These are phyloP conservation scores for Cladosporium sphaerospermum DNA, from an alignment of 2,329 filamentous ascomycete genomes.

Conservation along the genomic window DNA sequence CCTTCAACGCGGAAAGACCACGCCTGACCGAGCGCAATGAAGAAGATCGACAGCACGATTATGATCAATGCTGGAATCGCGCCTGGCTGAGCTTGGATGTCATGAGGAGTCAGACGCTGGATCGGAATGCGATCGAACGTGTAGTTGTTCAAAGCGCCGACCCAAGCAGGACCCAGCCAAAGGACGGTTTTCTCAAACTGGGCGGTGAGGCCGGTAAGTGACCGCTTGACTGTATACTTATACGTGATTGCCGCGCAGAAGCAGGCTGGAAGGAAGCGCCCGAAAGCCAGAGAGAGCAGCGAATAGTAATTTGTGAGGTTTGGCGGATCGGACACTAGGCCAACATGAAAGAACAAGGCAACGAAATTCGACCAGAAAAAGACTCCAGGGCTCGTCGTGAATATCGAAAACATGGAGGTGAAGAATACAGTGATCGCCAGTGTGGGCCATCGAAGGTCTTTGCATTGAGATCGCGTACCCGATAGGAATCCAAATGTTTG, in stretches of 20 bases:
- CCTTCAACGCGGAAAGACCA: constrained; percentile 84
- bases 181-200: constrained; percentile 86
- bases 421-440: constrained; percentile 77
- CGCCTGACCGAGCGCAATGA: constrained; percentile 67
- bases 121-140: constrained; percentile 94
- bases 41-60: constrained; percentile 64
- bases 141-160: constrained; percentile 88
- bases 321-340: constrained; percentile 82
- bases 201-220: constrained; percentile 65
- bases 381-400: constrained; percentile 68
- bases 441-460: constrained; percentile 77
- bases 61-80: constrained; percentile 75
- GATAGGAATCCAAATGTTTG: constrained; percentile 72
- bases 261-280: constrained; percentile 76
- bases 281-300: constrained; percentile 70
- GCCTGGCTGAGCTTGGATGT: constrained; percentile 82
- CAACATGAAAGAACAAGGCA: constrained; percentile 82
- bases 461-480: constrained; percentile 58
- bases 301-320: constrained; percentile 59
- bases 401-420: constrained; percentile 69
- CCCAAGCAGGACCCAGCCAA: constrained; percentile 86
- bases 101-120: constrained; percentile 81
- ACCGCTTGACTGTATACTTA: constrained; percentile 69
- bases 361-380: constrained; percentile 83
- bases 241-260: constrained; percentile 87